phyloP scores from a whole-genome alignment of 345 rosid species.

The Orychophragmus violaceus region DNA sequence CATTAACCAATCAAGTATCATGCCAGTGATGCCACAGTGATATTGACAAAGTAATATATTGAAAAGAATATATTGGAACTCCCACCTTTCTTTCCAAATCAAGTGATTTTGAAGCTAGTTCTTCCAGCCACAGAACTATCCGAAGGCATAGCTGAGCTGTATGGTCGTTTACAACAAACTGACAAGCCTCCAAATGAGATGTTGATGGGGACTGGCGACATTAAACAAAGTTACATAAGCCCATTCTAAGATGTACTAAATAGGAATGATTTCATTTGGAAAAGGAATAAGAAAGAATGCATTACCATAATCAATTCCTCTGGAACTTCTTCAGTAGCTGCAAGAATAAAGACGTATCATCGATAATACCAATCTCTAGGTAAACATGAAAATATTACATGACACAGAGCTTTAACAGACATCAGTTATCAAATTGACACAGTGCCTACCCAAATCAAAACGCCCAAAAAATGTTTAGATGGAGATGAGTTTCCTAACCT shows the following conservation, averaged over 20 bases:
- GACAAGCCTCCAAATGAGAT: conserved; percentile 91
- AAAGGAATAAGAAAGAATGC: conserved; percentile 6
- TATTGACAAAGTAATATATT: background rate
- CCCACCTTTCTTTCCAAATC: conserved; percentile 89
- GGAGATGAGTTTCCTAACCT: conserved; percentile 46
- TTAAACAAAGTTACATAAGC: conserved; percentile 9
- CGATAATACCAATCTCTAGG: background rate
- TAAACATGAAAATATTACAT: conserved; percentile 12
- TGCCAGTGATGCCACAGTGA: conserved; percentile 6
- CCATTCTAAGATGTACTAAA: background rate
- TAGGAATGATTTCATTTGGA: background rate
- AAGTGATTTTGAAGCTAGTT: conserved; percentile 88
- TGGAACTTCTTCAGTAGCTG: conserved; percentile 76
- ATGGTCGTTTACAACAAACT: conserved; percentile 76
- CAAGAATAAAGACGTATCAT: conserved; percentile 29
- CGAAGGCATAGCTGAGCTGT: conserved; percentile 94
- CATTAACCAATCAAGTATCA: conserved; percentile 8
- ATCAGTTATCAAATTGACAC: background rate
- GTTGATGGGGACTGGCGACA: conserved; percentile 70
- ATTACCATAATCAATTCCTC: conserved; percentile 59
- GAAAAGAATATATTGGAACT: conserved; percentile 1
- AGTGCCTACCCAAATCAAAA: background rate
- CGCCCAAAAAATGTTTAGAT: background rate
- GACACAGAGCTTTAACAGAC: conserved; percentile 11
- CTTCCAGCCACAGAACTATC: conserved; percentile 93